Evolutionary conservation across 1,139 yeast species (phyloP), one percentile per base, ranked within the genome.

Genomic region (Nakaseomyces nivariensis): DNA sequence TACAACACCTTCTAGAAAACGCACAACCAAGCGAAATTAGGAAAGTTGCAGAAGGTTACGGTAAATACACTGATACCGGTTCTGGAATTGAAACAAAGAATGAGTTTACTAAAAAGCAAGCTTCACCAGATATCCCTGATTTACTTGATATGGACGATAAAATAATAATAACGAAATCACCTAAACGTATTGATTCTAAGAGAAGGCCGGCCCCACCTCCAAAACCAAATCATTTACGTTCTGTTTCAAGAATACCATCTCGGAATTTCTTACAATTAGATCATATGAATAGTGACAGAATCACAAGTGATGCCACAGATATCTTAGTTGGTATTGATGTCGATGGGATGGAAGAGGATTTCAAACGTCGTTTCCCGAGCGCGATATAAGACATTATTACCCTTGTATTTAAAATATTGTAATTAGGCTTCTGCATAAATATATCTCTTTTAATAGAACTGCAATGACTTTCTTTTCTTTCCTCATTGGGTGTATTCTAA

Each of bases 1-100:
- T 81, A 62, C 79, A 77, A 49, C 71, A 72, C 55, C 68, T 81
- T 47, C 63, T 81, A 52, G 70, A 66, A 51, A 67, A 67, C 36
- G 65, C 69, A 31, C 70, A 68, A 5, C 69, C 70, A 0, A 59
- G 70, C 5, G 68, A 72, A 3, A 62, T 69, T 0, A 57, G 66
- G 9, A 76, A 72, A 54, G 74, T 82, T 0, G 85, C 85, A 0
- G 64, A 67, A 7, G 85, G 85, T 0, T 81, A 80, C 58, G 85
- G 85, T 1, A 74, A 74, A 56, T 79, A 71, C 56, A 79, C 82
- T 0, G 78, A 72, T 43, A 56, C 53, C 11, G 50, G 45, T 9
- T 43, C 36, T 13, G 48, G 25, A 38, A 7, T n/a, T 22, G 4
- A 27, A 3, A 24, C 22, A 7, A 17, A n/a, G 6, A 27, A 13